These are phyloP conservation scores for Dacryopinax primogenitus DNA, from an alignment of 768 basidiomycete species.

Conservation along the genomic window DNA sequence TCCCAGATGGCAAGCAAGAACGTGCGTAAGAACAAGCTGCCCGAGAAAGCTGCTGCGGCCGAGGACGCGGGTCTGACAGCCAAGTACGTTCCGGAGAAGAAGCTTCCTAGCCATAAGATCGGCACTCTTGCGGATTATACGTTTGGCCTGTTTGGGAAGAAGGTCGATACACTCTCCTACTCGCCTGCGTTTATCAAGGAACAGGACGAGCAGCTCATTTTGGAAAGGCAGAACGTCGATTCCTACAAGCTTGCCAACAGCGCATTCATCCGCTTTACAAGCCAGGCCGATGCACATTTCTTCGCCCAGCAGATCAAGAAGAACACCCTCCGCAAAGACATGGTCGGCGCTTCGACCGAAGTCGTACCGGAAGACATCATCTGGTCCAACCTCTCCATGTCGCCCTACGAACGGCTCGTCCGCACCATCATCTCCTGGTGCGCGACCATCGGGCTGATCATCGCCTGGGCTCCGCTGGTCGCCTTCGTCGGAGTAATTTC, in stretches of 20 bases:
- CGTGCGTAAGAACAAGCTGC: constrained; percentile 26
- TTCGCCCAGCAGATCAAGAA: constrained; percentile 63
- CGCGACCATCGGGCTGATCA: constrained; percentile 62
- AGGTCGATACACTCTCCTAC: constrained; percentile 35
- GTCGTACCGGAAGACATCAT: constrained; percentile 81
- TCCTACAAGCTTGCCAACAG: constrained; percentile 32
- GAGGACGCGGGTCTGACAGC: background rate
- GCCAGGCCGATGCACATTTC: constrained; percentile 86
- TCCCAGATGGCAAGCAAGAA: constrained; percentile 27
- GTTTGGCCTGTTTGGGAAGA: constrained; percentile 29
- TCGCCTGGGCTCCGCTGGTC: constrained; percentile 75
- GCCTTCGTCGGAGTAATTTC: constrained; percentile 77
- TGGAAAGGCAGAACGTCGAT: constrained; percentile 15
- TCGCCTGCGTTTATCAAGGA: constrained; percentile 28
- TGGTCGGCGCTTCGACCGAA: constrained; percentile 66
- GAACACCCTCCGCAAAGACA: constrained; percentile 61
- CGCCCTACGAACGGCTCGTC: constrained; percentile 72
- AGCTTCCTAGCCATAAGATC: background rate
- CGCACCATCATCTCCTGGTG: constrained; percentile 57
- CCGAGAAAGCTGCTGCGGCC: constrained; percentile 18
- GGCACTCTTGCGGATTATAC: constrained; percentile 22
- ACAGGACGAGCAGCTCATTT: constrained; percentile 27
- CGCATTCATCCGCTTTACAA: constrained; percentile 82
- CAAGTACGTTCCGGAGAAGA: background rate
- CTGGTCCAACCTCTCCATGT: constrained; percentile 80